phyloP scores from a whole-genome alignment of 2,329 filamentous ascomycete species.

The Fusarium sp. region DNA sequence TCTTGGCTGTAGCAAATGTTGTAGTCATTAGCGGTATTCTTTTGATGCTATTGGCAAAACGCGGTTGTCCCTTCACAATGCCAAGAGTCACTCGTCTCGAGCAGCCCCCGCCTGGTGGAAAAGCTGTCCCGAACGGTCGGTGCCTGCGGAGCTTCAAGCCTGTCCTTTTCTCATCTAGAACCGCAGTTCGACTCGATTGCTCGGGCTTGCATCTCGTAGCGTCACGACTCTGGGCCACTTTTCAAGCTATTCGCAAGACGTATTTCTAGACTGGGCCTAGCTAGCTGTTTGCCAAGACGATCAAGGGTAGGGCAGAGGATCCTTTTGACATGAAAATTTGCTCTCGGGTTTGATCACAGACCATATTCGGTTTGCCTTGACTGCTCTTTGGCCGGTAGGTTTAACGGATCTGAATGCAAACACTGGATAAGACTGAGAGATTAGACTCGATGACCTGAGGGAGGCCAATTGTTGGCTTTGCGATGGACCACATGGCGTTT shows the following conservation, averaged over 20 bases:
- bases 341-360: not conserved
- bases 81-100: conserved; percentile 1
- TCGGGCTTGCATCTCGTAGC: not conserved
- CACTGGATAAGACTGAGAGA: not conserved
- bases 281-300: not conserved
- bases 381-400: not conserved
- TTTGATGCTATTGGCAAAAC: not conserved
- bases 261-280: not conserved
- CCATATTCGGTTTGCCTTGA: not conserved
- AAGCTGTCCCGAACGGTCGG: not conserved
- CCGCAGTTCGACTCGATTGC: not conserved
- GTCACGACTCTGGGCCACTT: not conserved
- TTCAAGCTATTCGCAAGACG: not conserved
- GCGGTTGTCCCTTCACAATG: not conserved
- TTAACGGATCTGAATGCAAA: not conserved
- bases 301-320: not conserved
- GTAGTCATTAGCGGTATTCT: not conserved
- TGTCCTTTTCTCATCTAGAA: not conserved
- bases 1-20: not conserved
- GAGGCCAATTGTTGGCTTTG: not conserved
- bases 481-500: not conserved
- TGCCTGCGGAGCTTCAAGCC: not conserved
- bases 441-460: not conserved
- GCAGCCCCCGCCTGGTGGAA: conserved; percentile 1
- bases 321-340: not conserved